These are phyloP conservation scores for Westerdykella aurantiaca DNA, from an alignment of 2,329 filamentous ascomycete species.

Conservation along the genomic window DNA sequence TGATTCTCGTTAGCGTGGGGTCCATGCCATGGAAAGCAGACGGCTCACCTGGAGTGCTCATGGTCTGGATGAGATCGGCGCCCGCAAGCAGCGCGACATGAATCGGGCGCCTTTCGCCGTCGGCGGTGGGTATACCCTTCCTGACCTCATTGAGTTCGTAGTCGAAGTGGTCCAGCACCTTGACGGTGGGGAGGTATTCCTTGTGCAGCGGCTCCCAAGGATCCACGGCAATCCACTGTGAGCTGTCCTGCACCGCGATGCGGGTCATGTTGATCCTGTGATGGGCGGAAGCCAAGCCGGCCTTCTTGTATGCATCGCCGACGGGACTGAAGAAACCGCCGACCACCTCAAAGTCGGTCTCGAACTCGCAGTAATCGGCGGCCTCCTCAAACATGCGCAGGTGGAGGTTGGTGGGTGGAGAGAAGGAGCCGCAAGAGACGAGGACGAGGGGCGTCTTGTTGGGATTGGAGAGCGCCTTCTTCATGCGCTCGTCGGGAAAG, in stretches of 20 bases:
- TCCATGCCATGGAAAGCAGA: background rate
- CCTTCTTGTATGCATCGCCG: constrained; percentile 71
- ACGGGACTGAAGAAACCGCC: constrained; percentile 82
- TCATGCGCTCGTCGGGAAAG: constrained; percentile 58
- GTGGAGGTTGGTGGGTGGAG: constrained; percentile 69
- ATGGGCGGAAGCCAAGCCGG: constrained; percentile 65
- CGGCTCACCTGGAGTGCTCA: constrained; percentile 42
- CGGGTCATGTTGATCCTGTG: constrained; percentile 82
- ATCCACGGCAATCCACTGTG: constrained; percentile 36
- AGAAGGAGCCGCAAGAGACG: constrained; percentile 66
- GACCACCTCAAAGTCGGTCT: constrained; percentile 71
- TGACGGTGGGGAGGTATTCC: constrained; percentile 80
- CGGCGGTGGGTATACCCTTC: constrained; percentile 64
- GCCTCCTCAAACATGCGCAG: constrained; percentile 87
- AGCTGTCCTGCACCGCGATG: constrained; percentile 67
- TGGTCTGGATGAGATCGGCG: constrained; percentile 48
- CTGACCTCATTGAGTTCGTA: constrained; percentile 77
- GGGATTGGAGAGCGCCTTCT: constrained; percentile 51
- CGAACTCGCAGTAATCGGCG: constrained; percentile 67
- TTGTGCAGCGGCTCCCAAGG: constrained; percentile 71
- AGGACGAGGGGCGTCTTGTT: constrained; percentile 59
- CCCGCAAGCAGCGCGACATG: constrained; percentile 79
- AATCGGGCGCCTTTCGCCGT: constrained; percentile 62
- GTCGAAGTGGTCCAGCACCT: constrained; percentile 86
- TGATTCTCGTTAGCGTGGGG: constrained; percentile 19